Evolutionary conservation across 2,329 filamentous ascomycete genomes (phyloP).

Genomic region (Cytospora piceae): DNA sequence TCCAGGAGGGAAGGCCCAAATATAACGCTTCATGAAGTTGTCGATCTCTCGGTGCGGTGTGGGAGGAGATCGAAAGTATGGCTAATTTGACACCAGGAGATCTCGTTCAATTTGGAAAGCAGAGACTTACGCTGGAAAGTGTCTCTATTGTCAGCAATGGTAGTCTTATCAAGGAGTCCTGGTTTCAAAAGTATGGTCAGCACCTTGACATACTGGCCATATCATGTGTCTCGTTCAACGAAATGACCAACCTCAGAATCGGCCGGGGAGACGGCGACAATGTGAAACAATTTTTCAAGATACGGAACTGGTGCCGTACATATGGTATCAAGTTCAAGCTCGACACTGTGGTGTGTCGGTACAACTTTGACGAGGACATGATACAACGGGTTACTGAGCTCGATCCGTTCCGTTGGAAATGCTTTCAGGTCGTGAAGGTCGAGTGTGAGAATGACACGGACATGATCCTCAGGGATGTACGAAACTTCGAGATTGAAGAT

Average conservation of each 20-base stretch:
- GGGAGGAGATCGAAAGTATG: too few species aligned
- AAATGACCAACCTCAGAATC: conserved; percentile 53
- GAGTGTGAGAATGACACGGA: conserved; percentile 55
- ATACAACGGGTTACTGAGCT: conserved; percentile 43
- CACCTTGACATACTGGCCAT: conserved; percentile 59
- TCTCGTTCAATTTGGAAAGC: conserved; percentile 53
- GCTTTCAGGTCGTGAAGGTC: conserved; percentile 58
- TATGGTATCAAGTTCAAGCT: conserved; percentile 59
- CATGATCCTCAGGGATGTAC: conserved; percentile 45
- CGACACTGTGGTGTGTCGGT: conserved; percentile 56
- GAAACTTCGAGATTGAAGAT: conserved; percentile 50
- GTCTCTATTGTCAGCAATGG: conserved; percentile 60
- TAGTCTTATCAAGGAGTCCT: conserved; percentile 48
- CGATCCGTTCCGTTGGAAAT: conserved; percentile 58
- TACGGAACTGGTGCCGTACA: conserved; percentile 50
- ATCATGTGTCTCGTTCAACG: conserved; percentile 58
- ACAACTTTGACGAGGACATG: conserved; percentile 57
- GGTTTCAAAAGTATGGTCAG: conserved; percentile 45
- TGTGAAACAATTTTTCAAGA: conserved; percentile 46
- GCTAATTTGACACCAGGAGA: conserved; percentile 29
- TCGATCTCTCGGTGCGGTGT: conserved; percentile 10
- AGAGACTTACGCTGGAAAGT: conserved; percentile 51
- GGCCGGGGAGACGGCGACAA: conserved; percentile 55
- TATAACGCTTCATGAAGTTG: conserved; percentile 11
- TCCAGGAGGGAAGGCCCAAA: conserved; percentile 11